Evolutionary conservation across 148 eudicot genomes (phyloP), one percentile per base, ranked within the genome.

Genomic region (Silene latifolia): DNA sequence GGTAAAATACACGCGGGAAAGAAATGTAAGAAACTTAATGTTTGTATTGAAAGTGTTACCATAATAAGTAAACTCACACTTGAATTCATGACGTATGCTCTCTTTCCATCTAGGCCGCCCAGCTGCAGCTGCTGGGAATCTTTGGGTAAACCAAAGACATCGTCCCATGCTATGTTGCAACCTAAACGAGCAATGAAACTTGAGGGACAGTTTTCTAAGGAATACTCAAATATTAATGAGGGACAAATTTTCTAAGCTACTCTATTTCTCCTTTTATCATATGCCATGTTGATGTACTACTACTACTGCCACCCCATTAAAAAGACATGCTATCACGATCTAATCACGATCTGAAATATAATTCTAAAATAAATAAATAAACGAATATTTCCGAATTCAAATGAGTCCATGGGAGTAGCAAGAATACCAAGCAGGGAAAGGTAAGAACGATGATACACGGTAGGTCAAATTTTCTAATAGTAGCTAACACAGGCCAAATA

Each of bases 121-220:
- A 71, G 76, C 13, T 75, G 85, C 65, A 53, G 72, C 64, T 57
- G 32, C 17, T 67, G 62, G 32, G 86, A 69, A 73, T 61, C 61
- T 46, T 74, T 77, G 75, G 71, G 66, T 57, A 56, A 44, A 44
- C 79, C 82, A 21, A 80, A 77, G 77, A 83, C 63, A 25, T 80
- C 82, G 48, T 67, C 59, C 89, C 89, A 85, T 56, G 71, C 42
- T 66, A 73, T 71, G 70, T 61, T 76, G 60, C 71, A 81, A 75
- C 84, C 89, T 83, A 74, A 53, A 82, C 67, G 32, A 69, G 47
- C 57, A 61, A 77, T 19, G 25, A 69, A 10, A 3, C 47, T 21
- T 77, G 51, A 78, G 72, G 21, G 13, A 71, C 39, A 10, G 17
- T 23, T 23, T 15, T 18, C 35, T 72, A n/a, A 57, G 32, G 64